A percentile compares a stretch with the other conserved stretches of the same genome.
phyloP scores from a whole-genome alignment of 2,329 filamentous ascomycete genomes.

The Cytospora piceae region DNA sequence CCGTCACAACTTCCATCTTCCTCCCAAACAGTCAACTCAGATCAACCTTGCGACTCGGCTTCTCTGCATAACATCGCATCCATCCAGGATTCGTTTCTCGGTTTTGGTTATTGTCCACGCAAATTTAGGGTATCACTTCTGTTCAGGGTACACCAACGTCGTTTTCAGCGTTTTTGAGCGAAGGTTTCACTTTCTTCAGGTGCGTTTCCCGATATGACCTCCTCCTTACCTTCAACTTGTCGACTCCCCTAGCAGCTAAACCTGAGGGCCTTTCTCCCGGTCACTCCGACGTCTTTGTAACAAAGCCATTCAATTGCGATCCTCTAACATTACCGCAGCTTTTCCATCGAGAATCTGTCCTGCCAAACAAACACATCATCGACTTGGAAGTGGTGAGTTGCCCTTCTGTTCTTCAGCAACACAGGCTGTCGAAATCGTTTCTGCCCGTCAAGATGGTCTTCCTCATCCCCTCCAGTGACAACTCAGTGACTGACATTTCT shows the following conservation, averaged over 20 bases:
- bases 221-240: background rate
- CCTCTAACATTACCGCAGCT: background rate
- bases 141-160: conserved; percentile 20
- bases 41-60: background rate
- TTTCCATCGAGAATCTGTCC: background rate
- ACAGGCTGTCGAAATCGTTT: background rate
- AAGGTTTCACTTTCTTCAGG: conserved; percentile 25
- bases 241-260: background rate
- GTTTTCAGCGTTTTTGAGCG: conserved; percentile 28
- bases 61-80: background rate
- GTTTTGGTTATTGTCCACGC: conserved; percentile 28
- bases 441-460: background rate
- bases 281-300: background rate
- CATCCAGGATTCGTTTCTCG: conserved; percentile 11
- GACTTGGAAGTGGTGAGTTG: conserved; percentile 1
- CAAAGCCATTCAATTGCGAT: background rate
- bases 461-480: background rate
- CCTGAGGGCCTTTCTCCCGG: background rate
- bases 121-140: conserved; percentile 30
- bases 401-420: no score
- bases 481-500: background rate
- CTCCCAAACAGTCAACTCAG: background rate
- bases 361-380: background rate
- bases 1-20: background rate
- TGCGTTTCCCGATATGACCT: conserved; percentile 3